A percentile compares a stretch with the other conserved stretches of the same genome.
Conservation (phyloP, 208 protist species). For the Novymonas esmeraldas region DNA sequence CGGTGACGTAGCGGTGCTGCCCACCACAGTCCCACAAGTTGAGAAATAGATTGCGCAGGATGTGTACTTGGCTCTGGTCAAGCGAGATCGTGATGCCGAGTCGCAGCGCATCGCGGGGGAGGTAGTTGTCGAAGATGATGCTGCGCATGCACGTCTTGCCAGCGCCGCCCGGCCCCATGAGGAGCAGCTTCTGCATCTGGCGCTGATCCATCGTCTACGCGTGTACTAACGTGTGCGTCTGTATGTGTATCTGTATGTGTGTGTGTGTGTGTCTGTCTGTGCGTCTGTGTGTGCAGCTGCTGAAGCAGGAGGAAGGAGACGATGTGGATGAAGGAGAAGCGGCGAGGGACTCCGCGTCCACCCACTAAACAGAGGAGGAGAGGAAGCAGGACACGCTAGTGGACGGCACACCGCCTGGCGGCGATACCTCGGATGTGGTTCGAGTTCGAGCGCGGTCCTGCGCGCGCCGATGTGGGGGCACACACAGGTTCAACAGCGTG, state of each 20-base stretch:
- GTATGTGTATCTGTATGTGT: neutral
- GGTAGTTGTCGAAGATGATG: conserved; percentile 99
- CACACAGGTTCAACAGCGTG: neutral
- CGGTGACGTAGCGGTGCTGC: conserved; percentile 98
- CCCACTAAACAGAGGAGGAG: too few relatives aligned
- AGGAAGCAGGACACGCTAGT: neutral
- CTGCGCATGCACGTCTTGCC: conserved; percentile 99
- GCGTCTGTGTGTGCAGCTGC: neutral
- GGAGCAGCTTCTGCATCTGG: conserved; percentile 94
- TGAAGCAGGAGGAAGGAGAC: neutral
- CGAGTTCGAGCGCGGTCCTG: too few relatives aligned
- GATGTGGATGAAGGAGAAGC: neutral
- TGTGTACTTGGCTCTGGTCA: conserved; percentile 98
- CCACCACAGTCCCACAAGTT: conserved; percentile 99
- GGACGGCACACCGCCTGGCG: too few relatives aligned
- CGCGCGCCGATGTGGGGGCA: too few relatives aligned
- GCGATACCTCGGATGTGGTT: too few relatives aligned
- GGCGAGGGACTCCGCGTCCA: too few relatives aligned
- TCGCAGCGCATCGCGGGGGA: conserved; percentile 94
- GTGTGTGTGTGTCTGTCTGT: neutral
- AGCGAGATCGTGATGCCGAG: conserved; percentile 96
- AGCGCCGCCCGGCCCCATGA: conserved; percentile 95
- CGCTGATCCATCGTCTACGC: conserved; percentile 60
- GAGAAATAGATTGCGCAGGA: conserved; percentile 98
- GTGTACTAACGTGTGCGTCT: neutral